These are phyloP conservation scores for Venturia nashicola DNA, from an alignment of 2,329 filamentous ascomycete species.

Conservation along the genomic window DNA sequence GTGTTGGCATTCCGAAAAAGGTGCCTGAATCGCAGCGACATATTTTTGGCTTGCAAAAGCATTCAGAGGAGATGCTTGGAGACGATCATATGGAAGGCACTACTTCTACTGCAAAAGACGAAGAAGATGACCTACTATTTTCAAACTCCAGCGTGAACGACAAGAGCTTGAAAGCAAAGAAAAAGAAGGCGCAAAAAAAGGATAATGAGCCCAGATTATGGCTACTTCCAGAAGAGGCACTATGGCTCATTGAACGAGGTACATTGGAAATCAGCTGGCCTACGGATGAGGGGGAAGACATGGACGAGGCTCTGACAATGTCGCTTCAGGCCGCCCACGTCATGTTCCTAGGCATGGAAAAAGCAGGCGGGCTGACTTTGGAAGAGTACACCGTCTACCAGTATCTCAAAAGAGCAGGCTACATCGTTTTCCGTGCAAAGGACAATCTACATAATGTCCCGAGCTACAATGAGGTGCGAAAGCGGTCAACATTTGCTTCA, in stretches of 20 bases:
- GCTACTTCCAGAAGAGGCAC: constrained; percentile 81
- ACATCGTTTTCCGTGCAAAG: constrained; percentile 59
- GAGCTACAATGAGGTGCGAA: background rate
- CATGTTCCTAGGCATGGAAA: constrained; percentile 62
- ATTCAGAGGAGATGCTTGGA: background rate
- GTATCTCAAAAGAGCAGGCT: constrained; percentile 70
- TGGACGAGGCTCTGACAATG: constrained; percentile 61
- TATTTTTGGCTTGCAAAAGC: constrained; percentile 16
- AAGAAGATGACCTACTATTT: background rate
- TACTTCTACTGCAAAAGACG: background rate
- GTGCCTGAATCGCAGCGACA: constrained; percentile 30
- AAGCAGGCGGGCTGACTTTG: constrained; percentile 44
- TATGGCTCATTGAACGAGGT: constrained; percentile 81
- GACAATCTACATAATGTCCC: constrained; percentile 7
- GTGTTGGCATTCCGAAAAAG: constrained; percentile 56
- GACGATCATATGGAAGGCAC: background rate
- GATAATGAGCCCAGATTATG: constrained; percentile 43
- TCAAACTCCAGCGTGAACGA: background rate
- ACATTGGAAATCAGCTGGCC: constrained; percentile 84
- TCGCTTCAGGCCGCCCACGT: constrained; percentile 86
- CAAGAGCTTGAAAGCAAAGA: background rate
- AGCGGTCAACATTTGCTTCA: background rate
- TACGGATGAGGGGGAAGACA: constrained; percentile 18
- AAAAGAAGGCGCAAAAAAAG: constrained; percentile 32
- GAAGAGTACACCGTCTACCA: constrained; percentile 84